Base-by-base conservation (phyloP, 2,329 filamentous ascomycete genomes). In the Fusarium sp. region DNA sequence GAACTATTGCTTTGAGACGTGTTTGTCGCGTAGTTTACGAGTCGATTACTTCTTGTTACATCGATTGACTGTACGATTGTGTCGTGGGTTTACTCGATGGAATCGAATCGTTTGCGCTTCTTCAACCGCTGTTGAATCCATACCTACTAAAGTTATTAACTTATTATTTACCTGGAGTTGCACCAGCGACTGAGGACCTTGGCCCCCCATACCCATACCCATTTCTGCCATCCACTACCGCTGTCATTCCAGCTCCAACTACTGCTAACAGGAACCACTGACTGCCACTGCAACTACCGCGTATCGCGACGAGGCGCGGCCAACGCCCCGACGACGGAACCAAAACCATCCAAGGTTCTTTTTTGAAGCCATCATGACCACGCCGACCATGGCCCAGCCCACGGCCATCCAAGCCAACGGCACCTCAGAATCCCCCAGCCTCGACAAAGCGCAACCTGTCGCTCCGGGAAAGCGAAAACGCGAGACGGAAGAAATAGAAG, bases 401-500 rank as follows among this genome's bases (percentile, higher is more conserved):
- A 76, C 81, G 65, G 77, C 79, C 55, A 77, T 78, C 55, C 79
- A 81, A 69, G 75, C 78, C 62, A 86, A 86, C 79, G 85, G 85
- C 74, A 79, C 81, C 60, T 75, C 81, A 59, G 82, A 80, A 68
- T 81, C 82, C 29, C 75, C 75, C 53, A 78, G 76, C 50, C 74
- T 76, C 53, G 78, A 80, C 41, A 72, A 78, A 65, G 76, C 75
- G 47, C 79, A 79, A 57, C 75, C 80, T 55, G 77, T 78, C 58
- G 75, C 83, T 38, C 79, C 84, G 31, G 82, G 82, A 64, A 91
- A 91, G 83, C 84, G 89, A 79, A 91, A 91, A 82, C 88, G 88
- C 84, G 87, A 89, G 75, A 80, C 81, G 54, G 62, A 49, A 27
- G 62, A 67, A 46, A 82, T 78, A 65, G 83, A 85, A 72, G 84